phyloP scores from a whole-genome alignment of 345 rosid species.

The Lepidium sativum region DNA sequence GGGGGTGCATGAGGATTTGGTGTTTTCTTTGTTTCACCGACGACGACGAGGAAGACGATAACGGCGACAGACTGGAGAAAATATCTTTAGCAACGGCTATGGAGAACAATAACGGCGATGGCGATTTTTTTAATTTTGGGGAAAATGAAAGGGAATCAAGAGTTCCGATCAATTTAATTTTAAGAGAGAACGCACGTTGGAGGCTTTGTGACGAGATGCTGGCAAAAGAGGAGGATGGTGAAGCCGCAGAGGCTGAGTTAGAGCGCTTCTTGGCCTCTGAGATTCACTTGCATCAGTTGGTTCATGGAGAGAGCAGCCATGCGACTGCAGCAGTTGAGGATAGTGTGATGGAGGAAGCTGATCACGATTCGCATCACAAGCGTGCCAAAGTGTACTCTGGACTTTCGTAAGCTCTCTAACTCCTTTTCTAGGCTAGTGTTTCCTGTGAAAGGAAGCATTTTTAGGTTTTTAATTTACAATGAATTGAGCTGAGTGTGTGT shows the following conservation, averaged over 20 bases:
- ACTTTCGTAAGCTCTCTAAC: constrained; percentile 38
- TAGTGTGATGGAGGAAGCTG: constrained; percentile 26
- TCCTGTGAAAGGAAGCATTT: not conserved
- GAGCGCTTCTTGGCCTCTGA: constrained; percentile 13
- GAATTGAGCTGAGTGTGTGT: not conserved
- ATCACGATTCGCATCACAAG: constrained; percentile 55
- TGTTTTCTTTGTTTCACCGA: constrained; percentile 60
- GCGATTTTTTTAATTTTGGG: constrained; percentile 27
- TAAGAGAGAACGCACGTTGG: constrained; percentile 7
- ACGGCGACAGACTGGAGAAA: constrained; percentile 3
- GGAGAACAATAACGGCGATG: constrained; percentile 27
- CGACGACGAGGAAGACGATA: constrained; percentile 28
- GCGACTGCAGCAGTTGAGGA: constrained; percentile 15
- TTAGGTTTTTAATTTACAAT: not conserved
- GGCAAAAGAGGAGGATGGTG: constrained; percentile 22
- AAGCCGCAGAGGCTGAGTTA: constrained; percentile 19
- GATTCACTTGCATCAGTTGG: constrained; percentile 10
- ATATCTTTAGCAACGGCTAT: constrained; percentile 18
- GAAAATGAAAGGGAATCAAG: constrained; percentile 26
- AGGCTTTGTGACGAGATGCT: constrained; percentile 33
- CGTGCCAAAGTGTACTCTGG: constrained; percentile 68
- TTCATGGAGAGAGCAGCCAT: constrained; percentile 53
- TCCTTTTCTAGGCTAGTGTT: not conserved
- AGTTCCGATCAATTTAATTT: not conserved
- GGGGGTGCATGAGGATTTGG: constrained; percentile 86